phyloP scores from a whole-genome alignment of 2,329 filamentous ascomycete genomes.

The Trichoderma guizhouense region DNA sequence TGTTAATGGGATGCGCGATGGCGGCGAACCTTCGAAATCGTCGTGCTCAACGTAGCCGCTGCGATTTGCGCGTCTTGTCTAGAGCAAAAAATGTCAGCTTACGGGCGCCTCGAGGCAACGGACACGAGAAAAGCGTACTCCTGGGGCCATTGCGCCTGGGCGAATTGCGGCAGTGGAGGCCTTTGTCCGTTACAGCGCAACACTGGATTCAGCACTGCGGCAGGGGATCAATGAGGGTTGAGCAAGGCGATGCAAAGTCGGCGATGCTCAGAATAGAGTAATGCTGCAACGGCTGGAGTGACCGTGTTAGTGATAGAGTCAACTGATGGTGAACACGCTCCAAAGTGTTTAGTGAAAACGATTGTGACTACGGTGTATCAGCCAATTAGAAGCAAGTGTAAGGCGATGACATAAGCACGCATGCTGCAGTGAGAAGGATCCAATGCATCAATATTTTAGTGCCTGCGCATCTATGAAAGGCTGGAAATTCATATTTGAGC shows the following conservation, averaged over 20 bases:
- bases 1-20: neutral
- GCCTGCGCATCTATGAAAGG: neutral
- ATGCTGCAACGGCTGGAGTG: neutral
- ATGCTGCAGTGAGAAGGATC: neutral
- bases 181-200: neutral
- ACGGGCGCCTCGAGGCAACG: neutral
- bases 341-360: neutral
- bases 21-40: conserved; percentile 53
- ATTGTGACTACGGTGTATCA: neutral
- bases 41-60: conserved; percentile 58
- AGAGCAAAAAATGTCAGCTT: conserved; percentile 23
- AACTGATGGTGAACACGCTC: neutral
- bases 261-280: neutral
- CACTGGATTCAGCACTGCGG: neutral
- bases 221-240: neutral
- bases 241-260: neutral
- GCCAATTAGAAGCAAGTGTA: conserved; percentile 2
- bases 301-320: neutral
- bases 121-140: conserved; percentile 28
- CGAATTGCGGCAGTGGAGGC: neutral
- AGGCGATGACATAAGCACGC: conserved; percentile 16
- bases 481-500: neutral
- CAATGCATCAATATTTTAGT: neutral
- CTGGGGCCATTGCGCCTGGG: conserved; percentile 38
- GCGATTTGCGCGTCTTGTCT: conserved; percentile 57